Evolutionary conservation across 225 moss, liverwort and hornwort genomes (phyloP).

Genomic region (Sphagnum contortum): DNA sequence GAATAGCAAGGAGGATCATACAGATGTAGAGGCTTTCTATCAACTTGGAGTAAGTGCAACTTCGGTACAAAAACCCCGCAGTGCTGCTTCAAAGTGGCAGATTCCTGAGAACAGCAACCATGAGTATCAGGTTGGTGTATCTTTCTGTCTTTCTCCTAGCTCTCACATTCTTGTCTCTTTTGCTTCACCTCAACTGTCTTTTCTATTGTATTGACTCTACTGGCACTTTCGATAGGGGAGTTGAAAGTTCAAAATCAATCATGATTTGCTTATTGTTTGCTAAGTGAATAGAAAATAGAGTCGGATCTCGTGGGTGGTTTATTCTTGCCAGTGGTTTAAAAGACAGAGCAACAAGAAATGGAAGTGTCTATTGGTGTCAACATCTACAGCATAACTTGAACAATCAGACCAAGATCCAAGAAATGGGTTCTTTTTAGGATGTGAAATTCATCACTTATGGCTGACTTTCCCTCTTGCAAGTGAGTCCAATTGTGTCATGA

Average conservation of each 20-base stretch:
- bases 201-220: too few species aligned
- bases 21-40: conserved; percentile 77
- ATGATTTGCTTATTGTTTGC: too few species aligned
- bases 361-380: conserved; percentile 33
- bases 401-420: neutral
- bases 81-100: conserved; percentile 60
- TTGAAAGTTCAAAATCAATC: too few species aligned
- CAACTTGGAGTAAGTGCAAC: conserved; percentile 95
- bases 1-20: too few species aligned
- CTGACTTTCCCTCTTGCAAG: conserved; percentile 37
- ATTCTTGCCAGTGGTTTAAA: conserved; percentile 44
- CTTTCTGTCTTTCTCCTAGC: neutral
- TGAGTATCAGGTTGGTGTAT: conserved; percentile 52
- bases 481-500: too few species aligned
- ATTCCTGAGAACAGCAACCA: conserved; percentile 53
- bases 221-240: too few species aligned
- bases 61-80: conserved; percentile 54
- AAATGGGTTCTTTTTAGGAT: conserved; percentile 13
- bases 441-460: conserved; percentile 44
- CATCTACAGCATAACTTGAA: conserved; percentile 28
- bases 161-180: neutral
- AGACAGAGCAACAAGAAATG: conserved; percentile 43
- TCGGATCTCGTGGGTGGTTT: too few species aligned
- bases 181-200: too few species aligned
- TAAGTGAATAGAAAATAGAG: too few species aligned